Evolutionary conservation across 495 filamentous ascomycete genomes (phyloP), one percentile per base, ranked within the genome.

Genomic region (Aspergillus heteromorphus): DNA sequence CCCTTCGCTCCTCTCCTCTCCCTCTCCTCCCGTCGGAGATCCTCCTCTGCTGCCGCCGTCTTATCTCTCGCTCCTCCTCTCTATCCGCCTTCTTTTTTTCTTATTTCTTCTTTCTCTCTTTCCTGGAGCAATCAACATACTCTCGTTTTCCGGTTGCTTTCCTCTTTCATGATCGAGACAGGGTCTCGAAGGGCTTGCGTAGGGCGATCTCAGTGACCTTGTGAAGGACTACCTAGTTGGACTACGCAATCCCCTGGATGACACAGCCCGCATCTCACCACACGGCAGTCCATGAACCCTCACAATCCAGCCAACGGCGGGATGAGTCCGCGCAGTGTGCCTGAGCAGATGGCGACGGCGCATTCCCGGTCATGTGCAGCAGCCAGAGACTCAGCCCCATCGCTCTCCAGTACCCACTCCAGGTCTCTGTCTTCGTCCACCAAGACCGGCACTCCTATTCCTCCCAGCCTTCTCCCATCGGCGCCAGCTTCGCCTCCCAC

Each of bases 401-500:
- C 59, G 25, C 64, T 74, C 27, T 57, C 65, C 25, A 70, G 71
- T 41, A 64, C 69, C 40, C 77, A 78, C 36, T 72, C 77, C 16
- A 71, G 72, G 56, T 75, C 79, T 27, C 76, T 83, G 34, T 73
- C 77, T 34, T 77, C 78, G 3, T 76, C 77, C 45, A 79, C 70
- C 54, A 82, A 79, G 50, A 68, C 76, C 27, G 54, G 70, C 41
- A 70, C 79, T 40, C 59, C 76, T 30, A 75, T 82, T 53, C 82
- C 84, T 51, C 77, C 74, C 38, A 86, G 79, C 57, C 76, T 84
- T 9, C 73, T 85, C 7, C 83, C 83, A 10, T 87, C 84, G 11
- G 83, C 84, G 43, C 83, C 84, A 30, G 81, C 84, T 4, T 87
- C 83, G 20, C 84, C 84, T 59, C 84, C 84, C 27, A 87, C 84